Conservation (phyloP, 1,284 basidiomycete species). For the Pseudozyma tsukubaensis region DNA sequence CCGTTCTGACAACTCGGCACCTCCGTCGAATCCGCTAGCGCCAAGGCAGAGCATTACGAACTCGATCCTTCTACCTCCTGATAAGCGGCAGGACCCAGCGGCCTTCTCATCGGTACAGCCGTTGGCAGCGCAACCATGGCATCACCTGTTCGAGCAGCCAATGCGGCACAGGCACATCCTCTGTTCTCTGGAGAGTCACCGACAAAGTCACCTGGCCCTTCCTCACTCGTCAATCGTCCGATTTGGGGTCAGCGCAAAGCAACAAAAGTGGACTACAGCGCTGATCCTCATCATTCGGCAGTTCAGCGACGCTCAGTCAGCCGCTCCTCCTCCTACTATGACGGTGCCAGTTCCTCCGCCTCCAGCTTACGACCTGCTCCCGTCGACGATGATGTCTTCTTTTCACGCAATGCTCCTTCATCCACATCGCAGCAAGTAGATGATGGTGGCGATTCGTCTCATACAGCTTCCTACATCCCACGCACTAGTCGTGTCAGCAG, state of each 20-base stretch:
- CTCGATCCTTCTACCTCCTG: neutral
- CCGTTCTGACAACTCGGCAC: neutral
- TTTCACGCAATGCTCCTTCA: constrained; percentile 9
- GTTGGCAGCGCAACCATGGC: constrained; percentile 11
- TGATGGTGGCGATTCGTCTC: neutral
- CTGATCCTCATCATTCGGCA: constrained; percentile 12
- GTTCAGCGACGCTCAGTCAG: constrained; percentile 37
- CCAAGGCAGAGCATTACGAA: neutral
- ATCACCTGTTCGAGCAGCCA: constrained; percentile 23
- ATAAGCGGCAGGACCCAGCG: neutral
- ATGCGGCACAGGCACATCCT: constrained; percentile 33
- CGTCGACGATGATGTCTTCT: constrained; percentile 33
- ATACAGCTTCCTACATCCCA: constrained; percentile 32
- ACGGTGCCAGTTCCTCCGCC: constrained; percentile 15
- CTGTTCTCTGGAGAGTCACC: constrained; percentile 45
- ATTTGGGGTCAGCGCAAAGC: constrained; percentile 51
- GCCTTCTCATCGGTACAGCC: neutral
- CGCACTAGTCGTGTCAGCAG: constrained; percentile 46
- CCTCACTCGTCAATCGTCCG: constrained; percentile 47
- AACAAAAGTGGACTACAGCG: constrained; percentile 31
- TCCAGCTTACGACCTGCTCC: constrained; percentile 20
- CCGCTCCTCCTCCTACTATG: constrained; percentile 22
- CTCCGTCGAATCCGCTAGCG: neutral
- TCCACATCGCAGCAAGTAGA: neutral
- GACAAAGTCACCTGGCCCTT: constrained; percentile 38